phyloP scores from a whole-genome alignment of 768 basidiomycete genomes.

The Galerina sulciceps region DNA sequence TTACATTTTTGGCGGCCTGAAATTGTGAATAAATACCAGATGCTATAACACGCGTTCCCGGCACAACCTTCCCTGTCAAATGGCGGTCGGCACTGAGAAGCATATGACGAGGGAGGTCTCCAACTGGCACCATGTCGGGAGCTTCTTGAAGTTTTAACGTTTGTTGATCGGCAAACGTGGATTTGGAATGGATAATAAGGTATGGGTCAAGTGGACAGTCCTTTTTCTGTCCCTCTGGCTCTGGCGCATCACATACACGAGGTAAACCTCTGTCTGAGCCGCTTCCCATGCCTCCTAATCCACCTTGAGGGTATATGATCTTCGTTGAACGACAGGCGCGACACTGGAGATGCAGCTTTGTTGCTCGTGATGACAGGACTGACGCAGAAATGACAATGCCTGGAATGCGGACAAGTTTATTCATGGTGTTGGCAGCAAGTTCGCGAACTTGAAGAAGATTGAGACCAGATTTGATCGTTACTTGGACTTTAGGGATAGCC shows the following conservation, averaged over 20 bases:
- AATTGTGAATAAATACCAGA: slow-evolving; percentile 98
- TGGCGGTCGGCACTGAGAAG: slow-evolving; percentile 89
- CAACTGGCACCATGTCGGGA: slow-evolving; percentile 99
- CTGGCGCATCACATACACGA: slow-evolving; percentile 82
- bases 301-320: slow-evolving; percentile 74
- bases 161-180: slow-evolving; percentile 94
- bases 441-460: slow-evolving; percentile 95
- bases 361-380: slow-evolving; percentile 90
- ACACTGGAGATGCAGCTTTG: slow-evolving; percentile 91
- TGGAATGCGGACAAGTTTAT: slow-evolving; percentile 93
- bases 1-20: slow-evolving; percentile 83
- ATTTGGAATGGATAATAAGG: slow-evolving; percentile 93
- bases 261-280: slow-evolving; percentile 88
- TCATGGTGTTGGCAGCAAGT: slow-evolving; percentile 91
- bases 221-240: slow-evolving; percentile 83
- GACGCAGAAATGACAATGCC: slow-evolving; percentile 99
- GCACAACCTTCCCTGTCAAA: slow-evolving; percentile 91
- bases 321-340: slow-evolving; percentile 86
- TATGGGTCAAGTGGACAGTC: slow-evolving; percentile 97
- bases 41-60: slow-evolving; percentile 92
- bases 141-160: slow-evolving; percentile 97
- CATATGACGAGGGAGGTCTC: slow-evolving; percentile 96
- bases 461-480: slow-evolving; percentile 87
- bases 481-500: slow-evolving; percentile 72
- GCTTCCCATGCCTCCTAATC: slow-evolving; percentile 85